A percentile compares a stretch with the other conserved stretches of the same genome.
Conservation (phyloP, 805 yeast genomes). For the Saturnispora mendoncae region DNA sequence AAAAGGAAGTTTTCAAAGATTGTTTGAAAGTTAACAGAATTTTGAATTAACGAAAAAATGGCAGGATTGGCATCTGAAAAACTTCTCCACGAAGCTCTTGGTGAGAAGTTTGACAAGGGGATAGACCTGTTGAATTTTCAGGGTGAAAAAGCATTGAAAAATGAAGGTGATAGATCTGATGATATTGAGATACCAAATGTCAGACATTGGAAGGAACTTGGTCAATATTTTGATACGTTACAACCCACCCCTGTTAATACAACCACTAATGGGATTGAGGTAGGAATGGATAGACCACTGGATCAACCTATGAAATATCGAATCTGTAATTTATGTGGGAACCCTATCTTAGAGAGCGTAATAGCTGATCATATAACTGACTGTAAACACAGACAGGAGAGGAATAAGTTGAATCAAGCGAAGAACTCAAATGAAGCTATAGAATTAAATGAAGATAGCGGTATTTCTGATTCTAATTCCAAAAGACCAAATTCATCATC, state of each 20-base stretch:
- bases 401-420: slow-evolving; percentile 6
- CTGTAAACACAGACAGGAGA: slow-evolving; percentile 30
- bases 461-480: neutral
- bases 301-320: slow-evolving; percentile 33
- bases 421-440: neutral
- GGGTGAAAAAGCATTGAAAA: slow-evolving; percentile 7
- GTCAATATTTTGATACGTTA: slow-evolving; percentile 27
- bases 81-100: slow-evolving; percentile 21
- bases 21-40: too few relatives aligned
- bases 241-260: slow-evolving; percentile 16
- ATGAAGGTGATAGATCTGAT: too few relatives aligned
- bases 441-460: neutral
- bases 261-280: slow-evolving; percentile 7
- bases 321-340: slow-evolving; percentile 39
- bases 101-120: slow-evolving; percentile 19
- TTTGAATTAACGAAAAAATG: too few relatives aligned
- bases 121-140: slow-evolving; percentile 9
- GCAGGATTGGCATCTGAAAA: slow-evolving; percentile 10
- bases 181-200: slow-evolving; percentile 16
- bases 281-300: slow-evolving; percentile 27
- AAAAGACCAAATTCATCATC: neutral
- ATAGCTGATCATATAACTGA: slow-evolving; percentile 32
- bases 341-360: slow-evolving; percentile 34
- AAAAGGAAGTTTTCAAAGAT: neutral
- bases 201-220: slow-evolving; percentile 31